phyloP scores from a whole-genome alignment of 169 alveolate genomes.

The Eimeria sp. region DNA sequence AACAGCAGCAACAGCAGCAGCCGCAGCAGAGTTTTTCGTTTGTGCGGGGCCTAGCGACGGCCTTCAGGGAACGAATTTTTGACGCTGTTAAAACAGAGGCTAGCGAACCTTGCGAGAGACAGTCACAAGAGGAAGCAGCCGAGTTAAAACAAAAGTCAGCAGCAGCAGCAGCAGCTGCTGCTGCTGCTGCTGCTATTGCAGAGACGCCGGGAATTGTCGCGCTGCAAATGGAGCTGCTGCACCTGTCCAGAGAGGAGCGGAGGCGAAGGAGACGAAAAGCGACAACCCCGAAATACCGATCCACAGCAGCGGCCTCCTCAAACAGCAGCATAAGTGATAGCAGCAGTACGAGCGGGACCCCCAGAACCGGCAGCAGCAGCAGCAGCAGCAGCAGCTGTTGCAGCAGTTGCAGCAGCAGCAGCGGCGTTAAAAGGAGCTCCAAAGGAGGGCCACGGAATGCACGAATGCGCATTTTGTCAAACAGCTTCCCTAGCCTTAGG shows the following conservation, averaged over 20 bases:
- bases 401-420: slow-evolving; percentile 25
- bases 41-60: slow-evolving; percentile 35
- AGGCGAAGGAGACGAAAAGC: background rate
- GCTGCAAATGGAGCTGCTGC: slow-evolving; percentile 55
- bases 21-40: slow-evolving; percentile 21
- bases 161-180: slow-evolving; percentile 3
- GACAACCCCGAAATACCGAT: background rate
- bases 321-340: slow-evolving; percentile 33
- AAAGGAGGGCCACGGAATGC: background rate
- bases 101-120: background rate
- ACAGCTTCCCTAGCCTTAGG: background rate
- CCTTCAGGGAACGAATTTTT: background rate
- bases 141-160: background rate
- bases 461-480: background rate
- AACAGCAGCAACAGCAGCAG: slow-evolving; percentile 50
- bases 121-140: background rate
- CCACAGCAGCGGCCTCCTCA: background rate
- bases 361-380: slow-evolving; percentile 63
- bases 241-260: slow-evolving; percentile 39
- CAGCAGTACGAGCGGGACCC: slow-evolving; percentile 46
- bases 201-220: slow-evolving; percentile 25
- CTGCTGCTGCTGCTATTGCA: background rate
- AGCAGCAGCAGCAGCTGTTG: slow-evolving; percentile 19
- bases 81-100: background rate
- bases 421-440: slow-evolving; percentile 12